A percentile compares a stretch with the other conserved stretches of the same genome.
Conservation (phyloP, 192 early-diverging fungal genomes). For the Podila clonocystis region DNA sequence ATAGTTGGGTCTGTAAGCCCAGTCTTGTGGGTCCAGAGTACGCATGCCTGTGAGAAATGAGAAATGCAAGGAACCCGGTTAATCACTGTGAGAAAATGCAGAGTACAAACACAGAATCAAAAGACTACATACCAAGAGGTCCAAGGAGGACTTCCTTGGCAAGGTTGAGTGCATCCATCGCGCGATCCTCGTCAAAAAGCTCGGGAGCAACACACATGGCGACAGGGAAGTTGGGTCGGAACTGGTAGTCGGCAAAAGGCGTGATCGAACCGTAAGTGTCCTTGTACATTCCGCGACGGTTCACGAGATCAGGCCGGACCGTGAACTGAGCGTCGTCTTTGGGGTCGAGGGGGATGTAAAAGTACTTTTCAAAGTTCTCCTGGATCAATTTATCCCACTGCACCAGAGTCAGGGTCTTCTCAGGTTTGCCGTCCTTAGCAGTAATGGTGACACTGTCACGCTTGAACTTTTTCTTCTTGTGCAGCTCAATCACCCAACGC, state of each 20-base stretch:
- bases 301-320: conserved; percentile 71
- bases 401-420: conserved; percentile 60
- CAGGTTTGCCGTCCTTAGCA: conserved; percentile 54
- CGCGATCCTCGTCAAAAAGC: conserved; percentile 85
- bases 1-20: conserved; percentile 93
- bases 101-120: neutral
- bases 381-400: conserved; percentile 87
- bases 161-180: conserved; percentile 71
- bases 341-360: conserved; percentile 89
- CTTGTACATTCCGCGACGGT: conserved; percentile 95
- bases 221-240: conserved; percentile 91
- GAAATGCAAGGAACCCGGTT: neutral
- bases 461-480: conserved; percentile 35
- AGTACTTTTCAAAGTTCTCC: conserved; percentile 85
- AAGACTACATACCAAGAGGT: conserved; percentile 62
- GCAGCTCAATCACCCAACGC: conserved; percentile 78
- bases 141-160: conserved; percentile 77
- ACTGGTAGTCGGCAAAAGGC: conserved; percentile 89
- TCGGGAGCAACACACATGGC: conserved; percentile 97
- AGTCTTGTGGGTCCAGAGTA: conserved; percentile 94
- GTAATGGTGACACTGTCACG: conserved; percentile 17
- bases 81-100: neutral
- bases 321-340: conserved; percentile 69
- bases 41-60: conserved; percentile 75
- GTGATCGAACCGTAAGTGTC: conserved; percentile 81